Percentiles rank a stretch among this genome's conserved stretches.
These are phyloP conservation scores for Fraxinus dipetala DNA, from an alignment of 305 asterid species.

Conservation along the genomic window DNA sequence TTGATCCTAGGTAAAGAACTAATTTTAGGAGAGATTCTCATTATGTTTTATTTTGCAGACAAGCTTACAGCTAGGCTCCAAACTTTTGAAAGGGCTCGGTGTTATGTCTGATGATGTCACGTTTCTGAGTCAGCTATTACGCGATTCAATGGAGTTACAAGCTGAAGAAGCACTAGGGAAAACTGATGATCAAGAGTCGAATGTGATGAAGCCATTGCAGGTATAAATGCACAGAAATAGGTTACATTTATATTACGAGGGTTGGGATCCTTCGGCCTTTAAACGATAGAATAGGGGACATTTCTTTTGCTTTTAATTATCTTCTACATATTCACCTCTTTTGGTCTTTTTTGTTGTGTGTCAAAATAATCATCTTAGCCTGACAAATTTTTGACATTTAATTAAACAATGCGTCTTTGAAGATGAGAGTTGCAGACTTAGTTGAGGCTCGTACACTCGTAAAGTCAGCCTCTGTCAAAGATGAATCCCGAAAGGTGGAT, in stretches of 20 bases:
- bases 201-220: slow-evolving; percentile 77
- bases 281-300: neutral
- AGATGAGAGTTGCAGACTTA: slow-evolving; percentile 79
- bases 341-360: neutral
- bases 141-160: slow-evolving; percentile 92
- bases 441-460: slow-evolving; percentile 30
- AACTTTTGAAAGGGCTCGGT: slow-evolving; percentile 83
- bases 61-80: slow-evolving; percentile 96
- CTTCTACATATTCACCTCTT: neutral
- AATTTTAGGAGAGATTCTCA: slow-evolving; percentile 8
- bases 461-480: slow-evolving; percentile 21
- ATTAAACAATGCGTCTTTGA: slow-evolving; percentile 13
- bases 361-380: neutral
- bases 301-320: neutral
- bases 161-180: slow-evolving; percentile 65
- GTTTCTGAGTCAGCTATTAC: slow-evolving; percentile 68
- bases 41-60: slow-evolving; percentile 48
- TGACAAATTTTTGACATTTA: neutral
- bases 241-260: neutral
- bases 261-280: neutral
- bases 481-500: slow-evolving; percentile 19
- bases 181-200: slow-evolving; percentile 45
- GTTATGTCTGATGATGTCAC: slow-evolving; percentile 90
- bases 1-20: slow-evolving; percentile 8
- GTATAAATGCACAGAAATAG: slow-evolving; percentile 31